Percentiles rank a stretch among this genome's conserved stretches.
These are phyloP conservation scores for Tagetes erecta DNA, from an alignment of 129 eudicot genomes.

Conservation along the genomic window DNA sequence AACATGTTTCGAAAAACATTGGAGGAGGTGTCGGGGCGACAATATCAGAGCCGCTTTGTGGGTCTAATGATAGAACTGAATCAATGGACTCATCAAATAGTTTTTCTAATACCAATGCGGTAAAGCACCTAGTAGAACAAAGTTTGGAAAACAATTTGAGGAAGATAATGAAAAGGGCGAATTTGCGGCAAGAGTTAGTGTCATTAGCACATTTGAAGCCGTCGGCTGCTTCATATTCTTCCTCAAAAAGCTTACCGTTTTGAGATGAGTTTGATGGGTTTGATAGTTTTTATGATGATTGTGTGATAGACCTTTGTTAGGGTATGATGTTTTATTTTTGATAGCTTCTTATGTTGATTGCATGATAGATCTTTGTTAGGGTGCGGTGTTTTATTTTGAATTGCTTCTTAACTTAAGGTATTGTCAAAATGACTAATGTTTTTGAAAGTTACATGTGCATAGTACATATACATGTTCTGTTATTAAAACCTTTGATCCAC, in stretches of 20 bases:
- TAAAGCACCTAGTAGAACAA: slow-evolving; percentile 70
- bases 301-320: slow-evolving; percentile 19
- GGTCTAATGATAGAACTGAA: slow-evolving; percentile 32
- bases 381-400: slow-evolving; percentile 23
- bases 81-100: slow-evolving; percentile 12
- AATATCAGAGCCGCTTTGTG: slow-evolving; percentile 72
- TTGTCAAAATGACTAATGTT: slow-evolving; percentile 17
- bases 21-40: slow-evolving; percentile 35
- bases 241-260: slow-evolving; percentile 92
- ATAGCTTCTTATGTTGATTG: background rate
- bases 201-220: slow-evolving; percentile 76
- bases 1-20: slow-evolving; percentile 51
- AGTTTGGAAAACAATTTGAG: slow-evolving; percentile 89
- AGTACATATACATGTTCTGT: slow-evolving; percentile 13
- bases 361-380: slow-evolving; percentile 21
- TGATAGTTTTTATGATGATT: background rate
- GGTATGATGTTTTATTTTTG: slow-evolving; percentile 27
- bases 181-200: slow-evolving; percentile 71
- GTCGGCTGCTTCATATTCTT: slow-evolving; percentile 52
- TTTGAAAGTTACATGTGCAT: slow-evolving; percentile 24
- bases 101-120: slow-evolving; percentile 55
- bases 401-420: background rate
- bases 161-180: slow-evolving; percentile 85
- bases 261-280: slow-evolving; percentile 32
- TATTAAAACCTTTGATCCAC: background rate